Conservation (phyloP, 2,329 filamentous ascomycete species). For the Fusarium cicatricum region DNA sequence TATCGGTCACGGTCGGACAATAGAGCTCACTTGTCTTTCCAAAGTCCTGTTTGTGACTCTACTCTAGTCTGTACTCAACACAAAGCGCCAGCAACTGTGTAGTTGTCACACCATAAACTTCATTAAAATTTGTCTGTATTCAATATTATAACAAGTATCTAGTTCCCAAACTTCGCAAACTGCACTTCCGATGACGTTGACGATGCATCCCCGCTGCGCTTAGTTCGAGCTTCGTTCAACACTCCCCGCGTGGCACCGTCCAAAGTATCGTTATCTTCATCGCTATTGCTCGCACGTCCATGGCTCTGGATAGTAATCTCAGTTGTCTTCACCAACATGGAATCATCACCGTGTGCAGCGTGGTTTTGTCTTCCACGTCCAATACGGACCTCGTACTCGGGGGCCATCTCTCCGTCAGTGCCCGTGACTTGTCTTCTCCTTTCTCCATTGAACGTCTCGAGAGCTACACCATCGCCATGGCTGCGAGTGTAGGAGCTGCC, state of each 20-base stretch:
- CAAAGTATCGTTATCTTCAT: conserved; percentile 2
- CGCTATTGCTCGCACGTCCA: conserved; percentile 7
- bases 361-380: conserved; percentile 20
- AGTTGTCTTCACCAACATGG: conserved; percentile 28
- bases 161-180: conserved; percentile 24
- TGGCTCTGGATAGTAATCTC: conserved; percentile 31
- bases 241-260: conserved; percentile 1
- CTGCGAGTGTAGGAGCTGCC: conserved; percentile 35
- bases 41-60: too few species aligned
- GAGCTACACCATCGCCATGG: conserved; percentile 18
- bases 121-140: too few species aligned
- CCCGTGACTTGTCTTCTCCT: conserved; percentile 14
- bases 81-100: too few species aligned
- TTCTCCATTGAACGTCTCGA: conserved; percentile 33
- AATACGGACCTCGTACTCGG: conserved; percentile 35
- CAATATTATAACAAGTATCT: not conserved
- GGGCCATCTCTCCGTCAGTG: not conserved
- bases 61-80: too few species aligned
- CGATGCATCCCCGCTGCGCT: conserved; percentile 24
- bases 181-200: conserved; percentile 35
- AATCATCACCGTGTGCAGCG: not conserved
- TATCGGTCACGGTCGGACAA: too few species aligned
- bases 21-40: too few species aligned
- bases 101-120: too few species aligned
- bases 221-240: conserved; percentile 2